A percentile compares a stretch with the other conserved stretches of the same genome.
Evolutionary conservation across 116 monocot species (phyloP).

Genomic region (Phalaenopsis hybrid): DNA sequence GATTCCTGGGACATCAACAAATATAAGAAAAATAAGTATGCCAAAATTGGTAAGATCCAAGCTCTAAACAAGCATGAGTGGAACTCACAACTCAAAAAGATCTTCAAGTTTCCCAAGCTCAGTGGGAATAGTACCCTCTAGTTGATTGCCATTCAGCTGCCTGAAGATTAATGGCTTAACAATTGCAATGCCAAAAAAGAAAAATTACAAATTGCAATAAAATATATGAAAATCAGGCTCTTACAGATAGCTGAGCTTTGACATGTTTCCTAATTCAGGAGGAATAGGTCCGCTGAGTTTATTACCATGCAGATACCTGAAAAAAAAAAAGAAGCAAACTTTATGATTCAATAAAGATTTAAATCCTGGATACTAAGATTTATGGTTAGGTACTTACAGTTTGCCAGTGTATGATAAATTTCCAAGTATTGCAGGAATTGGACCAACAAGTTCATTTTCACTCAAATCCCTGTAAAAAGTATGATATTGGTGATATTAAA

Average conservation of each 20-base stretch:
- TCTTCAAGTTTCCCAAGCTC: constrained; percentile 90
- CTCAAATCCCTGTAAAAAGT: constrained; percentile 72
- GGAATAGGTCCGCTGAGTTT: constrained; percentile 85
- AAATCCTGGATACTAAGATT: neutral
- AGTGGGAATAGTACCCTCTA: constrained; percentile 63
- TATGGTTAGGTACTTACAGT: constrained; percentile 44
- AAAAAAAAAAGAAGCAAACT: constrained; percentile 9
- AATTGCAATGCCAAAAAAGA: neutral
- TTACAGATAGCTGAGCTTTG: constrained; percentile 94
- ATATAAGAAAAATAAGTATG: neutral
- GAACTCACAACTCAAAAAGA: constrained; percentile 79
- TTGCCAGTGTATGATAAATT: constrained; percentile 95
- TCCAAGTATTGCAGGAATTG: constrained; percentile 91
- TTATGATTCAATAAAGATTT: neutral
- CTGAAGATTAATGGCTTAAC: constrained; percentile 26
- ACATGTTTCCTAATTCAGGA: constrained; percentile 90
- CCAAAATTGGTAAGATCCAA: neutral
- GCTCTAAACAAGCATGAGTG: neutral
- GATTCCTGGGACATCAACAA: constrained; percentile 40
- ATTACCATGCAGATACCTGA: constrained; percentile 90
- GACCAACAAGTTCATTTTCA: constrained; percentile 77
- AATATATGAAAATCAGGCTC: constrained; percentile 10
- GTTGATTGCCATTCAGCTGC: constrained; percentile 76
- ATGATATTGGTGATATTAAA: neutral
- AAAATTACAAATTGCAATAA: neutral